Percentiles rank a stretch among this genome's conserved stretches.
These are phyloP conservation scores for Musa troglodytarum DNA, from an alignment of 176 grass and related monocot species.

Conservation along the genomic window DNA sequence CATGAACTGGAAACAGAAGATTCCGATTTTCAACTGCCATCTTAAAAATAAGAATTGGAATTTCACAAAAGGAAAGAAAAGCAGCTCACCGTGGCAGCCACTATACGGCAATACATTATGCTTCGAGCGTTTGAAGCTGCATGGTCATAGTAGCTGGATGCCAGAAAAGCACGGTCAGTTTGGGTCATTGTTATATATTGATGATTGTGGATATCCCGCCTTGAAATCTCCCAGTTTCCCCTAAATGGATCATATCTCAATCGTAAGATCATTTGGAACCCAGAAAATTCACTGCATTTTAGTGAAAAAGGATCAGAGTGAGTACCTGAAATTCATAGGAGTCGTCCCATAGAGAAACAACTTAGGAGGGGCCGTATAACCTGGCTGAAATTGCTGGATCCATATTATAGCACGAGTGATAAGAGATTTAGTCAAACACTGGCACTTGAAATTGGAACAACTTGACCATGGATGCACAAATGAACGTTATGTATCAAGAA, in stretches of 20 bases:
- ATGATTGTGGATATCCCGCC: slow-evolving; percentile 44
- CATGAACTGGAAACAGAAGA: slow-evolving; percentile 56
- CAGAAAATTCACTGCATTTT: neutral
- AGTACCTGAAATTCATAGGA: slow-evolving; percentile 97
- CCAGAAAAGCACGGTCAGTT: slow-evolving; percentile 17
- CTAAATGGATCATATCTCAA: slow-evolving; percentile 12
- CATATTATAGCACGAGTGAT: neutral
- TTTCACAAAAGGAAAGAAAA: neutral
- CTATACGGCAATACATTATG: slow-evolving; percentile 47
- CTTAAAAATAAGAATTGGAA: neutral
- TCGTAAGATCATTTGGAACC: neutral
- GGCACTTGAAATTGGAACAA: neutral
- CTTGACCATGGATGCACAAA: neutral
- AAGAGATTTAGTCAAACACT: neutral
- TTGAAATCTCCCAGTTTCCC: slow-evolving; percentile 80
- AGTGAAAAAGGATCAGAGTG: neutral
- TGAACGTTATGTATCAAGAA: neutral
- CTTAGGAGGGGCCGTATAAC: slow-evolving; percentile 73
- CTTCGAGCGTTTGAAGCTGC: slow-evolving; percentile 34
- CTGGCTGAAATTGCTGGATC: slow-evolving; percentile 75
- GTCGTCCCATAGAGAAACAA: slow-evolving; percentile 87
- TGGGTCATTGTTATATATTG: neutral
- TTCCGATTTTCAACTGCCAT: neutral
- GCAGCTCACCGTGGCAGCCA: slow-evolving; percentile 56
- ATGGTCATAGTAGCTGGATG: slow-evolving; percentile 42